A percentile compares a stretch with the other conserved stretches of the same genome.
phyloP scores from a whole-genome alignment of 176 grass and related monocot species.

The Lolium perenne region DNA sequence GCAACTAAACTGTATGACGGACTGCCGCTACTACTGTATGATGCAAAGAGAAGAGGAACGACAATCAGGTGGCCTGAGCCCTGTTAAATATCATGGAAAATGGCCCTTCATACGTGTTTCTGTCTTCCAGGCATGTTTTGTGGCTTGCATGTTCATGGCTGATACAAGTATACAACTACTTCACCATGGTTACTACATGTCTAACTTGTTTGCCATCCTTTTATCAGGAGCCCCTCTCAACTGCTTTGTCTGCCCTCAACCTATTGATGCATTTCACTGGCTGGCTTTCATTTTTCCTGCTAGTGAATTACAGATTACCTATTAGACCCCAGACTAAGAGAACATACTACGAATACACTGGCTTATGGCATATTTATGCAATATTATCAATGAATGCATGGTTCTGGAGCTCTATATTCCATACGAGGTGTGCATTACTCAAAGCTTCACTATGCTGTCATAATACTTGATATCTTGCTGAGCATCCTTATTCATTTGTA shows the following conservation, averaged over 20 bases:
- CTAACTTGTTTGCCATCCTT: slow-evolving; percentile 23
- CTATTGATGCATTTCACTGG: slow-evolving; percentile 76
- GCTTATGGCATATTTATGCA: slow-evolving; percentile 94
- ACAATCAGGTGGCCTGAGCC: slow-evolving; percentile 58
- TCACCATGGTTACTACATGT: not conserved
- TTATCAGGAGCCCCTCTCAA: slow-evolving; percentile 80
- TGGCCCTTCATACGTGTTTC: slow-evolving; percentile 79
- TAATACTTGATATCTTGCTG: slow-evolving; percentile 5
- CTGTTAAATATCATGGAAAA: slow-evolving; percentile 94
- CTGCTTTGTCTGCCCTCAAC: slow-evolving; percentile 71
- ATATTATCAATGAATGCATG: slow-evolving; percentile 93
- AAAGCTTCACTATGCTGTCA: not conserved
- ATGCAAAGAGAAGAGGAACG: slow-evolving; percentile 78
- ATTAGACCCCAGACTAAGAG: slow-evolving; percentile 67
- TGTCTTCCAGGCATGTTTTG: slow-evolving; percentile 77
- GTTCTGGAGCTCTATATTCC: slow-evolving; percentile 96
- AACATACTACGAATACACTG: slow-evolving; percentile 88
- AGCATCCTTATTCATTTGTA: slow-evolving; percentile 46
- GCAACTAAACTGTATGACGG: slow-evolving; percentile 70
- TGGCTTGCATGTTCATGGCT: slow-evolving; percentile 9
- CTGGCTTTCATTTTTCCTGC: slow-evolving; percentile 72
- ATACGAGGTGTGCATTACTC: slow-evolving; percentile 70
- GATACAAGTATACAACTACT: not conserved
- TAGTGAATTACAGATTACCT: slow-evolving; percentile 81
- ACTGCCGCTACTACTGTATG: slow-evolving; percentile 92